Conservation (phyloP, 2,329 filamentous ascomycete species). For the Erysiphe neolycopersici region DNA sequence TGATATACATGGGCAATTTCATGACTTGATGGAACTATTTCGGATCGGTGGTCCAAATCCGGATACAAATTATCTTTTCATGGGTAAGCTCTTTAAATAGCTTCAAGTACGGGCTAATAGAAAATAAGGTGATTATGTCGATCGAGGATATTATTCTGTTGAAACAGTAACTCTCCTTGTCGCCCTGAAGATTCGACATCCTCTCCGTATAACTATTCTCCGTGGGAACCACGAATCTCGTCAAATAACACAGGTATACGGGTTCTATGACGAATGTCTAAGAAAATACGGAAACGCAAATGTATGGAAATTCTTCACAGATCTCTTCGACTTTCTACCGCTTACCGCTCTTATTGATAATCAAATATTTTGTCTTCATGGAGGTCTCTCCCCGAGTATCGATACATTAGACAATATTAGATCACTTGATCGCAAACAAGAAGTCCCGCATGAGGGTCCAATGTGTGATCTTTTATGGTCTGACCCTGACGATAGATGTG, state of each 20-base stretch:
- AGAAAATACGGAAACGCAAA: constrained; percentile 98
- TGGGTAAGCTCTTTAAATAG: constrained; percentile 39
- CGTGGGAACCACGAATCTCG: constrained; percentile 97
- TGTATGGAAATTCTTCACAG: constrained; percentile 98
- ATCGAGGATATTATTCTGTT: constrained; percentile 95
- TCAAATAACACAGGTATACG: constrained; percentile 97
- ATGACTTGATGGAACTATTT: constrained; percentile 98
- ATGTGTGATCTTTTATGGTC: constrained; percentile 98
- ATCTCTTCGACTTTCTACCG: constrained; percentile 95
- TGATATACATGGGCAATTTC: constrained; percentile 97
- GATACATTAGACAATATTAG: constrained; percentile 90
- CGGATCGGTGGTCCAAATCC: constrained; percentile 95
- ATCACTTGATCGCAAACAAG: constrained; percentile 84
- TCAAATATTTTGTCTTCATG: constrained; percentile 97
- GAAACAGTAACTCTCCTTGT: constrained; percentile 94
- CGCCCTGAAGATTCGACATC: constrained; percentile 92
- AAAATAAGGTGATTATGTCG: constrained; percentile 69
- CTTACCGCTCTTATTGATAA: constrained; percentile 95
- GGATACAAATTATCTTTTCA: constrained; percentile 98
- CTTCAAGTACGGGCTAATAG: not conserved
- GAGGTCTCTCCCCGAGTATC: constrained; percentile 84
- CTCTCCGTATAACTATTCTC: constrained; percentile 90
- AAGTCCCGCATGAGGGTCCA: constrained; percentile 91
- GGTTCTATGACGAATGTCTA: constrained; percentile 97
- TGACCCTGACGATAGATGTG: constrained; percentile 87